A percentile compares a stretch with the other conserved stretches of the same genome.
Conservation (phyloP, 2,329 filamentous ascomycete genomes). For the Paraphoma chrysanthemicola region DNA sequence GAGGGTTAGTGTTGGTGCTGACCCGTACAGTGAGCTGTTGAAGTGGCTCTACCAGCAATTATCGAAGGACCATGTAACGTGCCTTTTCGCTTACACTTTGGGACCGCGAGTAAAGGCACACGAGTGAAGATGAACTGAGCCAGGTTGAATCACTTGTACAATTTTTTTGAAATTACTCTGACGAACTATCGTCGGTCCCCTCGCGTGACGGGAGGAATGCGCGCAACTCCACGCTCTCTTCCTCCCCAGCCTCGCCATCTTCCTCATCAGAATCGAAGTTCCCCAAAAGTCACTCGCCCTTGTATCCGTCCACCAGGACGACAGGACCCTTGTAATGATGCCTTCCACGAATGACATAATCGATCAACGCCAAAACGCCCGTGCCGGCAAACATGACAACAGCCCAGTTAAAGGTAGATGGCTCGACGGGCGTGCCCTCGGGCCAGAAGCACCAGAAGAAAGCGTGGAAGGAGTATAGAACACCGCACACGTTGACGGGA, state of each 20-base stretch:
- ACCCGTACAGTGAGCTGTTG: too few relatives aligned
- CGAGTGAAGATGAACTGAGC: too few relatives aligned
- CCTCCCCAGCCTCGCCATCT: too few relatives aligned
- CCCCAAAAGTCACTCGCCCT: constrained; percentile 21
- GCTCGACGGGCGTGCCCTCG: constrained; percentile 30
- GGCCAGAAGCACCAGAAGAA: constrained; percentile 55
- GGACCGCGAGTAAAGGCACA: too few relatives aligned
- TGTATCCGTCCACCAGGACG: constrained; percentile 32
- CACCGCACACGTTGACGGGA: constrained; percentile 45
- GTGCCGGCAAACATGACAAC: constrained; percentile 45
- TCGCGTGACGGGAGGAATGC: too few relatives aligned
- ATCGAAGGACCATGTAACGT: too few relatives aligned
- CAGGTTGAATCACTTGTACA: too few relatives aligned
- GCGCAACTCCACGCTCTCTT: too few relatives aligned
- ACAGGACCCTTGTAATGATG: constrained; percentile 45
- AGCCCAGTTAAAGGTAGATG: constrained; percentile 45
- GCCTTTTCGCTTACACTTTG: too few relatives aligned
- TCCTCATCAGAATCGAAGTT: not conserved
- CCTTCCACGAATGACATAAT: constrained; percentile 39
- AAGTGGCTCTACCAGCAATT: too few relatives aligned
- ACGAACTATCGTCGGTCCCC: too few relatives aligned
- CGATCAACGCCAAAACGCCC: constrained; percentile 29
- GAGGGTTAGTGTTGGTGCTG: not conserved
- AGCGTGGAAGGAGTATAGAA: constrained; percentile 45
- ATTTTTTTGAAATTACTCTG: too few relatives aligned